phyloP scores from a whole-genome alignment of 2,329 filamentous ascomycete species.

The Fusarium aywerte region DNA sequence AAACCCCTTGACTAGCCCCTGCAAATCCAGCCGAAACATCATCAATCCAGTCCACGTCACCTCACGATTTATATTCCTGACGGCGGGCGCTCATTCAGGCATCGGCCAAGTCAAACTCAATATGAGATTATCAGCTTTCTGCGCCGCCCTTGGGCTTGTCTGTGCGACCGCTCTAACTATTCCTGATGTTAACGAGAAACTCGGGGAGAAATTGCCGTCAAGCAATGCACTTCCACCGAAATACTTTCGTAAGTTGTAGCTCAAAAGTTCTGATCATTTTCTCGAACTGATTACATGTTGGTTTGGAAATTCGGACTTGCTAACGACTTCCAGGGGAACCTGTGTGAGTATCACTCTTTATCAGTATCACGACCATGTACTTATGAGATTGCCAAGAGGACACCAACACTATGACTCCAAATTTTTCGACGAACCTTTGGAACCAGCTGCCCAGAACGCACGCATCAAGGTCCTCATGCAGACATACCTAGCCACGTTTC shows the following conservation, averaged over 20 bases:
- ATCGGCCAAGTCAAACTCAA: not conserved
- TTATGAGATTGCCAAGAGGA: conserved; percentile 34
- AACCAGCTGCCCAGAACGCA: conserved; percentile 67
- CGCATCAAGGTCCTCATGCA: conserved; percentile 74
- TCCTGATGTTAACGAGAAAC: conserved; percentile 10
- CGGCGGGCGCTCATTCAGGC: not conserved
- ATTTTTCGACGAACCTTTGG: conserved; percentile 55
- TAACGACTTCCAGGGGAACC: conserved; percentile 37
- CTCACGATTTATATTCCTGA: not conserved
- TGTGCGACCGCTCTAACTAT: conserved; percentile 13
- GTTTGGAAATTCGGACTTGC: rapidly evolving
- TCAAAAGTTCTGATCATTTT: too few relatives aligned
- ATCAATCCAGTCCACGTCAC: conserved; percentile 10
- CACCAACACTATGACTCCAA: conserved; percentile 52
- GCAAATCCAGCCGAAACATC: conserved; percentile 8
- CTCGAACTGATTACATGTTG: not conserved
- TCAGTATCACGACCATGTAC: not conserved
- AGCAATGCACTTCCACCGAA: conserved; percentile 19
- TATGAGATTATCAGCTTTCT: conserved; percentile 17
- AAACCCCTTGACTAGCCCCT: conserved; percentile 22
- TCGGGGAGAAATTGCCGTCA: conserved; percentile 16
- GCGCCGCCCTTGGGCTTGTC: conserved; percentile 13
- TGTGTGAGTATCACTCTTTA: conserved; percentile 23
- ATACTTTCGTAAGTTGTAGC: conserved; percentile 32
- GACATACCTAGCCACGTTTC: conserved; percentile 76